Evolutionary conservation across 805 yeast genomes (phyloP).

Genomic region (Saccharomycopsis fodiens): DNA sequence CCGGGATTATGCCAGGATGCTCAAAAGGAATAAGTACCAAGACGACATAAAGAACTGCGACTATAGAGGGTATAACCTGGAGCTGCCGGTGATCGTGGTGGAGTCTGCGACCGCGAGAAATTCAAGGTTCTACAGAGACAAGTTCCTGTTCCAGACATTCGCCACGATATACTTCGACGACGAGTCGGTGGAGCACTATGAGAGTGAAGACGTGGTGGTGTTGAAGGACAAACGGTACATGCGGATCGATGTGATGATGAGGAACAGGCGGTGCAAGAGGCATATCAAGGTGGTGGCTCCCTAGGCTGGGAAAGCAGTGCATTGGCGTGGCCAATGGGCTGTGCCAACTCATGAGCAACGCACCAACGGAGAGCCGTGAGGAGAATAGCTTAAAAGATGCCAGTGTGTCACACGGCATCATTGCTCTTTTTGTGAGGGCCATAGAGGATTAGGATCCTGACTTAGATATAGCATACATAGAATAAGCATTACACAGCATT

Average conservation of each 20-base stretch:
- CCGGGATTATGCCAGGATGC: constrained; percentile 3
- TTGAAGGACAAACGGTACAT: constrained; percentile 5
- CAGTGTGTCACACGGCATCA: too few relatives aligned
- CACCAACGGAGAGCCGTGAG: too few relatives aligned
- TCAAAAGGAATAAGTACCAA: not conserved
- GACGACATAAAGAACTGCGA: constrained; percentile 9
- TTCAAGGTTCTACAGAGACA: constrained; percentile 1
- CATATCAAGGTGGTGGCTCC: constrained; percentile 3
- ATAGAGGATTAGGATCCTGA: too few relatives aligned
- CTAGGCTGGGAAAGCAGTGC: not conserved
- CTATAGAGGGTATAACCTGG: constrained; percentile 2
- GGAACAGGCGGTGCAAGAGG: constrained; percentile 6
- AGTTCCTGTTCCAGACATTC: constrained; percentile 8
- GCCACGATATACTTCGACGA: constrained; percentile 12
- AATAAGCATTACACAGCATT: too few relatives aligned
- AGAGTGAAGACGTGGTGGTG: constrained; percentile 4
- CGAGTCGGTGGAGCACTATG: not conserved
- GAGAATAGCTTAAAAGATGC: too few relatives aligned
- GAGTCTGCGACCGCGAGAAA: constrained; percentile 7
- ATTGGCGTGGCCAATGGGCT: too few relatives aligned
- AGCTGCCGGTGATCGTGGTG: constrained; percentile 8
- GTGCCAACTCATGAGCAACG: too few relatives aligned
- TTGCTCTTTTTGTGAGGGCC: too few relatives aligned
- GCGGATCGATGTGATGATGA: constrained; percentile 7
- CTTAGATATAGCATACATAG: too few relatives aligned